Evolutionary conservation across 129 eudicot genomes (phyloP).

Genomic region (Tagetes patula): DNA sequence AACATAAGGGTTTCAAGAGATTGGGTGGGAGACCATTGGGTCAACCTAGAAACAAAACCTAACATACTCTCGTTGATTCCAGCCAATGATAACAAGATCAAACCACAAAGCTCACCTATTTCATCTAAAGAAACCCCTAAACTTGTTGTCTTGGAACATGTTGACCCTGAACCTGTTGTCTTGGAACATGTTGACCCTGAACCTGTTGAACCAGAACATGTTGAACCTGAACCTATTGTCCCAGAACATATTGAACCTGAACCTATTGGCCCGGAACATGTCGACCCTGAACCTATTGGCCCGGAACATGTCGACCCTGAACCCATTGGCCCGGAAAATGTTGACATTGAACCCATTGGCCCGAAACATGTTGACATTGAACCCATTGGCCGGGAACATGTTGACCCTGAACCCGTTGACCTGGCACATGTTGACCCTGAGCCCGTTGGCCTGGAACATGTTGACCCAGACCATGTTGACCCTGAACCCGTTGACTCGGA

Average conservation of each 20-base stretch:
- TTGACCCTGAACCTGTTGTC: neutral
- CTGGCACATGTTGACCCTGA: neutral
- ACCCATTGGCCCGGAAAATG: no score
- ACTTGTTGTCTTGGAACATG: slow-evolving; percentile 32
- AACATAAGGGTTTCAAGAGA: slow-evolving; percentile 76
- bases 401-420: neutral
- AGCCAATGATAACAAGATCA: slow-evolving; percentile 30
- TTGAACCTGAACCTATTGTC: no score
- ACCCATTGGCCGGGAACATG: no score
- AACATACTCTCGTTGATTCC: slow-evolving; percentile 53
- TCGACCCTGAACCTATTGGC: no score
- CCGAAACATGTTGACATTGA: no score
- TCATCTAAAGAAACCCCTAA: slow-evolving; percentile 33
- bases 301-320: no score
- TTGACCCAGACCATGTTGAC: neutral
- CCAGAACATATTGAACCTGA: no score
- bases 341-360: no score
- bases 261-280: no score
- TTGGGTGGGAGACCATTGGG: slow-evolving; percentile 91
- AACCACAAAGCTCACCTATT: slow-evolving; percentile 36
- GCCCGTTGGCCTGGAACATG: neutral
- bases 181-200: no score
- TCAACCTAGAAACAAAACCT: slow-evolving; percentile 57
- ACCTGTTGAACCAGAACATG: no score
- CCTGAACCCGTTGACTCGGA: neutral